A percentile compares a stretch with the other conserved stretches of the same genome.
These are phyloP conservation scores for Fistulinella prunicolor DNA, from an alignment of 768 basidiomycete species.

Conservation along the genomic window DNA sequence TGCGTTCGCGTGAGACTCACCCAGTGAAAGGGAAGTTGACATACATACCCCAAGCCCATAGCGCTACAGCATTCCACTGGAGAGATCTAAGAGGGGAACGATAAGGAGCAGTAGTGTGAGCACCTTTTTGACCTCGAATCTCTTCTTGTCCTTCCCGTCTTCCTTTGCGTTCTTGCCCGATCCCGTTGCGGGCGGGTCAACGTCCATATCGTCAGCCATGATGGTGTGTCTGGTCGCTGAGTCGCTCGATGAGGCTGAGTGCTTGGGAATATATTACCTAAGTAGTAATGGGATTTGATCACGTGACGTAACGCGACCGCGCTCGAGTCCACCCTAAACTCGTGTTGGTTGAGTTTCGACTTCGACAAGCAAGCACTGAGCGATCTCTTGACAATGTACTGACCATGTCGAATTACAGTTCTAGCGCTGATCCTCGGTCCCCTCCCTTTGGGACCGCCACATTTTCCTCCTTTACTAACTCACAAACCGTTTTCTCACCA, in stretches of 20 bases:
- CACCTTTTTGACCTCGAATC: slow-evolving; percentile 99
- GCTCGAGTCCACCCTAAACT: slow-evolving; percentile 39
- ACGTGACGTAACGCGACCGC: slow-evolving; percentile 41
- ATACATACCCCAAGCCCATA: slow-evolving; percentile 95
- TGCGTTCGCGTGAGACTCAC: slow-evolving; percentile 31
- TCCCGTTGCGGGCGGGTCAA: slow-evolving; percentile 47
- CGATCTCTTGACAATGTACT: slow-evolving; percentile 23
- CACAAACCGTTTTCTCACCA: slow-evolving; percentile 55
- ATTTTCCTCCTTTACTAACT: slow-evolving; percentile 48
- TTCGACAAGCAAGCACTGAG: slow-evolving; percentile 31
- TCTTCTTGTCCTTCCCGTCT: slow-evolving; percentile 67
- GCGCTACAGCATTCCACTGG: slow-evolving; percentile 97
- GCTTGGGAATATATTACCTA: slow-evolving; percentile 15
- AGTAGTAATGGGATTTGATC: slow-evolving; percentile 23
- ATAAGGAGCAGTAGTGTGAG: slow-evolving; percentile 7
- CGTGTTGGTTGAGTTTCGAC: slow-evolving; percentile 29
- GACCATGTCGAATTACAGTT: slow-evolving; percentile 40
- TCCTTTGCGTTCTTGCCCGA: slow-evolving; percentile 49
- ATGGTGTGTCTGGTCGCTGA: no score
- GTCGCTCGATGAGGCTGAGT: no score
- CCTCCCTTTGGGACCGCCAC: slow-evolving; percentile 61
- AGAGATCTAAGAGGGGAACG: neutral
- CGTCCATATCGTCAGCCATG: slow-evolving; percentile 69
- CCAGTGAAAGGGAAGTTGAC: neutral
- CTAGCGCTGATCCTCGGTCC: slow-evolving; percentile 50